Conservation (phyloP, 208 protist species). For the Crithidia brevicula region DNA sequence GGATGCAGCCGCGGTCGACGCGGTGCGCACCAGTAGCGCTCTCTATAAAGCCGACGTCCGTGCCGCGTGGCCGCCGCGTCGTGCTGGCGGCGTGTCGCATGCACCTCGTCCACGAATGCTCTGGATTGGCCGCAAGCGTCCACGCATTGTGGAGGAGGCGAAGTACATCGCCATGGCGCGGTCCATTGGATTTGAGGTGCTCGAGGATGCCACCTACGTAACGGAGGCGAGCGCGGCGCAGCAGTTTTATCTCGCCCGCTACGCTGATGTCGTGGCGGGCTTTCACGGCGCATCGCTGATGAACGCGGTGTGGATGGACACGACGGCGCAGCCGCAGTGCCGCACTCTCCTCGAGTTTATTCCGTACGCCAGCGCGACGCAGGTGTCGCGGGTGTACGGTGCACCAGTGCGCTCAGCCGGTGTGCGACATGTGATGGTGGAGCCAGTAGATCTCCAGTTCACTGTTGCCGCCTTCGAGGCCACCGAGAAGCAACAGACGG, state of each 20-base stretch:
- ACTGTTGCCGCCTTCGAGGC: slow-evolving; percentile 4
- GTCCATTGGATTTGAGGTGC: slow-evolving; percentile 47
- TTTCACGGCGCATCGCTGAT: slow-evolving; percentile 44
- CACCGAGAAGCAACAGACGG: slow-evolving; percentile 15
- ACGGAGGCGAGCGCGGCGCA: slow-evolving; percentile 28
- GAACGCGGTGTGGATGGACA: slow-evolving; percentile 55
- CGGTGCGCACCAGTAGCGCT: background rate
- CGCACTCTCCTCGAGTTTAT: slow-evolving; percentile 47
- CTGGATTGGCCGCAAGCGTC: slow-evolving; percentile 32
- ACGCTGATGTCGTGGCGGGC: slow-evolving; percentile 56
- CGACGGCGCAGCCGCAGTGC: slow-evolving; percentile 22
- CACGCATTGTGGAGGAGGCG: slow-evolving; percentile 31
- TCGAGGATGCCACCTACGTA: slow-evolving; percentile 25
- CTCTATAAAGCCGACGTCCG: slow-evolving; percentile 13
- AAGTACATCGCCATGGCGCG: slow-evolving; percentile 30
- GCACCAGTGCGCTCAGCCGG: slow-evolving; percentile 16
- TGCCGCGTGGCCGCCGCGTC: slow-evolving; percentile 12
- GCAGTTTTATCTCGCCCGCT: slow-evolving; percentile 47
- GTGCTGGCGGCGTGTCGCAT: background rate
- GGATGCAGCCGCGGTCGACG: background rate
- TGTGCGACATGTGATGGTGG: slow-evolving; percentile 29
- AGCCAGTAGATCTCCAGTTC: slow-evolving; percentile 34
- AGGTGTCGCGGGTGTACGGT: slow-evolving; percentile 32
- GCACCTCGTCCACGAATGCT: slow-evolving; percentile 33
- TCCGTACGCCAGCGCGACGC: slow-evolving; percentile 33